Evolutionary conservation across 495 filamentous ascomycete species (phyloP), one percentile per base, ranked within the genome.

Genomic region (Aspergillus panamensis): DNA sequence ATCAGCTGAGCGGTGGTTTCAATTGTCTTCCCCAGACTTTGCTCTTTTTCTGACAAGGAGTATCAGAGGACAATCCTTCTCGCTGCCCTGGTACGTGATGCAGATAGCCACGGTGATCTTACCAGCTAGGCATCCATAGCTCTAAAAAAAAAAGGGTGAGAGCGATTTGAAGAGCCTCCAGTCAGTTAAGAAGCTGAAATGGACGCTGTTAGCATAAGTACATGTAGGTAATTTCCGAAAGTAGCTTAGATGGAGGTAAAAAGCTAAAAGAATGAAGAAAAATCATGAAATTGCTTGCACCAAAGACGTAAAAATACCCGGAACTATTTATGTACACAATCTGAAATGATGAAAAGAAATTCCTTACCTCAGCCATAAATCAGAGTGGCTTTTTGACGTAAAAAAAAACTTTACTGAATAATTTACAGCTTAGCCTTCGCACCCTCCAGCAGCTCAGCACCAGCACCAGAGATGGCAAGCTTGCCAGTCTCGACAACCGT

Each of bases 401-500:
- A 30, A 29, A 31, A 32, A 50, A 16, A 45, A 17, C 42, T 32
- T 43, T 25, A 32, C 40, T 37, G 10, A 40, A 8, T 58, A 60
- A 57, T 70, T 80, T 79, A 89, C 76, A 89, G 65, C 72, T 85
- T 89, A 50, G 75, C 73, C 69, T 83, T 85, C 44, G 71, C 74
- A 43, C 74, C 74, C 40, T 77, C 80, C 39, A 90, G 60, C 68
- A 98, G 79, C 81, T 97, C 93, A 3, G 86, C 92, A 16, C 91
- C 93, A 17, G 89, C 95, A 12, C 87, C 91, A 9, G 83, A 82
- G 73, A 98, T 96, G 60, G 88, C 90, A 61, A 92, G 75, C 81
- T 96, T 97, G 45, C 94, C 95, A 50, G 94, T 98, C 82, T 98
- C 94, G 67, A 92, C 90, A 42, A 98, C 94, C 68, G 83, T 93